Percentiles rank a stretch among this genome's conserved stretches.
Evolutionary conservation across 1,284 basidiomycete genomes (phyloP).

Genomic region (Tylopilus sp.): DNA sequence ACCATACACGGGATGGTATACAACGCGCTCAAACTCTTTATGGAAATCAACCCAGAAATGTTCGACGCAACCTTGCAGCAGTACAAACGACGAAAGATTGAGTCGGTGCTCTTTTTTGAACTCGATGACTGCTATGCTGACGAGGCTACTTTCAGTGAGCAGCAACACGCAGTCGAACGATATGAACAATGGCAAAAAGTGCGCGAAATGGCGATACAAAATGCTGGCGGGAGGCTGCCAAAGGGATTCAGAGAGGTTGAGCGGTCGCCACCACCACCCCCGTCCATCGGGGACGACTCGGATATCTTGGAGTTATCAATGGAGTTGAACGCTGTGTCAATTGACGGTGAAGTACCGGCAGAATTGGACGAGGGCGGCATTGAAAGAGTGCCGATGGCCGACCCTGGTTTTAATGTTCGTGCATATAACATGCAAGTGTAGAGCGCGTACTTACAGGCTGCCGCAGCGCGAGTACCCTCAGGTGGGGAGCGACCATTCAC

Average conservation of each 20-base stretch:
- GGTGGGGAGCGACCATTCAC: constrained; percentile 50
- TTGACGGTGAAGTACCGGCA: constrained; percentile 65
- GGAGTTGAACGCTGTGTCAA: constrained; percentile 79
- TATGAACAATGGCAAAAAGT: constrained; percentile 84
- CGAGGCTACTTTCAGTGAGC: constrained; percentile 53
- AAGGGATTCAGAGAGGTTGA: constrained; percentile 60
- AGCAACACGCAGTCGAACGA: constrained; percentile 71
- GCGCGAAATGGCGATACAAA: constrained; percentile 66
- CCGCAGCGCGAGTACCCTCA: constrained; percentile 59
- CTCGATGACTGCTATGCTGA: constrained; percentile 9
- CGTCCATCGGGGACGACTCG: constrained; percentile 71
- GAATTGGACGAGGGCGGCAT: constrained; percentile 80
- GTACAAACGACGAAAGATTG: constrained; percentile 83
- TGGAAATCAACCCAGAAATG: constrained; percentile 97
- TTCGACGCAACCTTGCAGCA: constrained; percentile 94
- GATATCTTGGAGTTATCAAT: constrained; percentile 83
- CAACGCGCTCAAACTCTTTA: constrained; percentile 96
- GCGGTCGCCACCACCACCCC: constrained; percentile 69
- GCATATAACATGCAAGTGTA: constrained; percentile 22
- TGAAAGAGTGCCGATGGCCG: constrained; percentile 83
- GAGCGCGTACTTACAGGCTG: constrained; percentile 15
- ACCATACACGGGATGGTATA: constrained; percentile 99
- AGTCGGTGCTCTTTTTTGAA: constrained; percentile 48
- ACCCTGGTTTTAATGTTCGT: constrained; percentile 81
- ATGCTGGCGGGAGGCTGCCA: constrained; percentile 64